Evolutionary conservation across 371 early-diverging fungal genomes (phyloP).

Genomic region (Mucor lusitanicus): DNA sequence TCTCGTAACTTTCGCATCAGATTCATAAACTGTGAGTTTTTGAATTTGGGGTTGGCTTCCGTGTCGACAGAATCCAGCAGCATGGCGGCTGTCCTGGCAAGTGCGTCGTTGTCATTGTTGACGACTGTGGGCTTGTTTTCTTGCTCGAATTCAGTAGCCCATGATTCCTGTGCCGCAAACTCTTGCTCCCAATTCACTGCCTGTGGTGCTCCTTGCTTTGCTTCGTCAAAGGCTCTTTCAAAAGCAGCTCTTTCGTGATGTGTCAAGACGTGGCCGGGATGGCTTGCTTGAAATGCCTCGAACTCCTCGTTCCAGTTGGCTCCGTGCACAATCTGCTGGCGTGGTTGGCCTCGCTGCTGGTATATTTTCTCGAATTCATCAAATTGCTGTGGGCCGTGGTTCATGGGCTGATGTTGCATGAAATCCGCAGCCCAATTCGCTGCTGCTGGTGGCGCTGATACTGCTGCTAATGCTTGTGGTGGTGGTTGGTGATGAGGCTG

Average conservation of each 20-base stretch:
- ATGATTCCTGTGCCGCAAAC: constrained; percentile 53
- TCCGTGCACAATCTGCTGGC: constrained; percentile 9
- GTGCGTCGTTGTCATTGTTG: constrained; percentile 57
- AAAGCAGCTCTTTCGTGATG: constrained; percentile 52
- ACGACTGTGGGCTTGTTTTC: constrained; percentile 8
- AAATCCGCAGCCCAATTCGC: constrained; percentile 75
- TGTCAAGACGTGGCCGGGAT: constrained; percentile 4
- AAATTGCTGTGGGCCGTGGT: constrained; percentile 56
- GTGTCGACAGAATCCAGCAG: constrained; percentile 77
- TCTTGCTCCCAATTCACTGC: constrained; percentile 55
- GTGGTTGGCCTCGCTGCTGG: constrained; percentile 28
- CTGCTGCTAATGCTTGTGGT: constrained; percentile 22
- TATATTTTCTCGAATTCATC: constrained; percentile 72
- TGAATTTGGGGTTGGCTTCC: constrained; percentile 87
- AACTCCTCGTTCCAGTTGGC: constrained; percentile 53
- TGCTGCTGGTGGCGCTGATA: neutral
- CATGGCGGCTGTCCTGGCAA: constrained; percentile 85
- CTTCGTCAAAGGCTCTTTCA: constrained; percentile 77
- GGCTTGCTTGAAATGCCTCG: constrained; percentile 25
- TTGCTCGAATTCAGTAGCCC: constrained; percentile 58
- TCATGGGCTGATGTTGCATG: constrained; percentile 49
- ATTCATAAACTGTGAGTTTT: constrained; percentile 85
- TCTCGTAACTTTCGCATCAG: constrained; percentile 91
- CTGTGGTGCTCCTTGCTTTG: constrained; percentile 26
- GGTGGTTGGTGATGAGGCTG: constrained; percentile 19